A percentile compares a stretch with the other conserved stretches of the same genome.
These are phyloP conservation scores for Candida vartiovaarae DNA, from an alignment of 805 yeast genomes.

Conservation along the genomic window DNA sequence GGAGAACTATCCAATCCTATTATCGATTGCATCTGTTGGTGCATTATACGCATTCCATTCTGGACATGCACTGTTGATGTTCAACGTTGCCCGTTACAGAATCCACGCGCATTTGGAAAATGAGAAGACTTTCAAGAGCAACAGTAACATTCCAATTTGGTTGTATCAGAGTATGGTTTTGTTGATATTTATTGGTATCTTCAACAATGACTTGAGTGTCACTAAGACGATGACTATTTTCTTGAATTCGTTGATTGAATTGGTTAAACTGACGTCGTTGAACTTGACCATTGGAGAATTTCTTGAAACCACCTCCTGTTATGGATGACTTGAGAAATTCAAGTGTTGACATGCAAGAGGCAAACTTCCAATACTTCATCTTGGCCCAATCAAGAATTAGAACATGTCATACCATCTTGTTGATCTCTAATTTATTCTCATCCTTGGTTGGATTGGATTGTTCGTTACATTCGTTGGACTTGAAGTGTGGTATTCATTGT, in stretches of 20 bases:
- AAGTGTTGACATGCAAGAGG: conserved; percentile 24
- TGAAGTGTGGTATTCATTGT: conserved; percentile 63
- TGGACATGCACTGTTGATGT: conserved; percentile 62
- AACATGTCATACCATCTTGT: conserved; percentile 59
- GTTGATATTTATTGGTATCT: conserved; percentile 76
- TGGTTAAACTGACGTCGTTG: conserved; percentile 68
- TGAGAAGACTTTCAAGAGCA: conserved; percentile 24
- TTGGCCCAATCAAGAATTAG: conserved; percentile 71
- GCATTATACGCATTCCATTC: conserved; percentile 81
- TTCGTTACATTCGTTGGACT: conserved; percentile 37
- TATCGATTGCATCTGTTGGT: conserved; percentile 84
- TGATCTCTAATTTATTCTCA: conserved; percentile 52
- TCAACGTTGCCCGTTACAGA: conserved; percentile 58
- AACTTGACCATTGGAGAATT: conserved; percentile 50
- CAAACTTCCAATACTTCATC: conserved; percentile 45
- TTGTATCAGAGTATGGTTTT: conserved; percentile 76
- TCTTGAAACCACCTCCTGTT: conserved; percentile 33
- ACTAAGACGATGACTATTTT: conserved; percentile 76
- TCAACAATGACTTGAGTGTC: conserved; percentile 58
- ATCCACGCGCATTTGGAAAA: conserved; percentile 60
- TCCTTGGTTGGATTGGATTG: conserved; percentile 38
- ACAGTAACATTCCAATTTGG: conserved; percentile 74
- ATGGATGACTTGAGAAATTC: conserved; percentile 27
- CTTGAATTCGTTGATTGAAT: conserved; percentile 69
- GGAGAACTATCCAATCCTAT: conserved; percentile 56